phyloP scores from a whole-genome alignment of 805 yeast genomes.

The Tanozyma kutaoensis region DNA sequence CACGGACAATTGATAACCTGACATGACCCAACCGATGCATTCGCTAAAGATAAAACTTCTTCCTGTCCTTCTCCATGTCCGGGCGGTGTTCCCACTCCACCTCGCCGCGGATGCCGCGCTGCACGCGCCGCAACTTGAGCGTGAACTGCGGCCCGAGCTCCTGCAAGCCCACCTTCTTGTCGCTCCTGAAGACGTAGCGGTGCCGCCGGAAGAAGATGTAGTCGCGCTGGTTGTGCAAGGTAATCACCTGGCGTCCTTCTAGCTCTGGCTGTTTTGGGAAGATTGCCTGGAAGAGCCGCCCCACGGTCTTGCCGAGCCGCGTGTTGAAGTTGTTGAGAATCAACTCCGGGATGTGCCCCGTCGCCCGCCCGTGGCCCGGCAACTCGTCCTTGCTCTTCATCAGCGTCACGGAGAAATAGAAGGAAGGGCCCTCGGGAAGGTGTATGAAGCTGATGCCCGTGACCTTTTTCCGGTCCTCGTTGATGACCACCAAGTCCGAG shows the following conservation, averaged over 20 bases:
- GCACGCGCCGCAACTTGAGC: slow-evolving; percentile 72
- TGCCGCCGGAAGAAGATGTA: slow-evolving; percentile 92
- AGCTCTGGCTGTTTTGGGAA: slow-evolving; percentile 91
- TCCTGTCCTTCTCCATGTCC: slow-evolving; percentile 93
- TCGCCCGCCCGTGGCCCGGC: slow-evolving; percentile 80
- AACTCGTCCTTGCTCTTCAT: slow-evolving; percentile 64
- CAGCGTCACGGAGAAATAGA: slow-evolving; percentile 77
- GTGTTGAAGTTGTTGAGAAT: slow-evolving; percentile 88
- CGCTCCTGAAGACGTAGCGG: slow-evolving; percentile 78
- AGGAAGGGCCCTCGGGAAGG: slow-evolving; percentile 91
- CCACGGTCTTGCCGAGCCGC: slow-evolving; percentile 85
- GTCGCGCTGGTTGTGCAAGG: slow-evolving; percentile 93
- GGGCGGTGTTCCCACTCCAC: slow-evolving; percentile 94
- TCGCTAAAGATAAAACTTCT: slow-evolving; percentile 64
- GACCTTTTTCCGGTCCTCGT: slow-evolving; percentile 87
- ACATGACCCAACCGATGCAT: no score
- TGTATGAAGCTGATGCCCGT: slow-evolving; percentile 90
- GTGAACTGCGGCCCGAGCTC: slow-evolving; percentile 97
- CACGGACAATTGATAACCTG: no score
- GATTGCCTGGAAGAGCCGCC: slow-evolving; percentile 78
- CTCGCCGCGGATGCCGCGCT: slow-evolving; percentile 84
- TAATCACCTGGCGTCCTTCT: slow-evolving; percentile 90
- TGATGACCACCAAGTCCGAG: slow-evolving; percentile 79
- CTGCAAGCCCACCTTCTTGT: slow-evolving; percentile 87
- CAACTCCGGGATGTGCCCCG: slow-evolving; percentile 85